Evolutionary conservation across 345 rosid species (phyloP), one percentile per base, ranked within the genome.

Genomic region (Linum trigynum): DNA sequence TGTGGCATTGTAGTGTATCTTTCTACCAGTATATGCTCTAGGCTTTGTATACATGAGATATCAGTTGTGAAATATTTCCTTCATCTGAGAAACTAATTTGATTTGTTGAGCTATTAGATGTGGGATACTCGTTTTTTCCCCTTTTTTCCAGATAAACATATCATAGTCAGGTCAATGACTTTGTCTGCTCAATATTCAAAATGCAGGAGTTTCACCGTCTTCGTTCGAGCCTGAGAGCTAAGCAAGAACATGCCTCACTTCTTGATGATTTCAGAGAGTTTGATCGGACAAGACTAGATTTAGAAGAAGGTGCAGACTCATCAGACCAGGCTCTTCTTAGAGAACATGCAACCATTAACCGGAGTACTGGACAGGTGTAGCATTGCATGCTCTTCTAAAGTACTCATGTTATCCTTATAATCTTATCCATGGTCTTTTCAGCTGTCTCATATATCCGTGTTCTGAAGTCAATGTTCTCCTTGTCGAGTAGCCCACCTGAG

Each of bases 161-260:
- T 23, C 32, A 59, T 2, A 43, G 11, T 67, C 42, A 39, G n/a
- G 60, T 64, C 56, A 61, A 73, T 75, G 72, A 74, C 69, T 35
- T 65, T 61, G 60, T 70, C 59, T 70, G 39, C 59, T n/a, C 62
- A 65, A 72, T 65, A 69, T 55, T 73, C 43, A 79, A 48, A 81
- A 72, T 88, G 95, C 92, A 94, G 99, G 99, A 94, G 77, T 94
- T 90, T 79, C 82, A 84, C 71, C 90, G 96, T 74, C 95, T 88
- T 57, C 85, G 88, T 45, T 90, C 96, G 55, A 84, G 87, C 80
- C 95, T 90, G 59, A 90, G 81, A 81, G 89, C 92, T 55, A 94
- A 90, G 79, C 84, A 87, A 76, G 97, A 94, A 69, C 96, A 90
- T 75, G 97, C 95, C 81, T 87, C 92, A 60, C 87, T 90, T 51